Conservation (phyloP, 2,329 filamentous ascomycete genomes). For the Lecanicillium sp. region DNA sequence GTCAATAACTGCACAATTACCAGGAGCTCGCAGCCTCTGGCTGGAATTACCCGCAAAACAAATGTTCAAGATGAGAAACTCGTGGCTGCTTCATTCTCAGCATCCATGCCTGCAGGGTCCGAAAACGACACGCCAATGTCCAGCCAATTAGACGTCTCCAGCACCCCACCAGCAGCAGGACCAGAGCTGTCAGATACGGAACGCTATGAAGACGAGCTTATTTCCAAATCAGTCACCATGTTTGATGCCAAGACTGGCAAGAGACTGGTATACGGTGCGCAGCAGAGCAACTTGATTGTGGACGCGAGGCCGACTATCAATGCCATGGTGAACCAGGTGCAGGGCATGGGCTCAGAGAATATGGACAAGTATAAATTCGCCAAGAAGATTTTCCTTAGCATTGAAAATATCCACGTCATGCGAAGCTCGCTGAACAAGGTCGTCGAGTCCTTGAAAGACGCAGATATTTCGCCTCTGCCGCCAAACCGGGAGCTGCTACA, state of each 20-base stretch:
- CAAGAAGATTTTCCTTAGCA: constrained; percentile 85
- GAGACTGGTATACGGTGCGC: constrained; percentile 75
- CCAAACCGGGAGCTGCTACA: constrained; percentile 74
- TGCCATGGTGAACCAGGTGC: constrained; percentile 86
- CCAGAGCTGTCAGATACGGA: constrained; percentile 55
- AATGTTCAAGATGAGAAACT: constrained; percentile 95
- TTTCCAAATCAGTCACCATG: constrained; percentile 31
- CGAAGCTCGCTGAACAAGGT: constrained; percentile 81
- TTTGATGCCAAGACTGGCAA: constrained; percentile 54
- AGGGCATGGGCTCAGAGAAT: constrained; percentile 90
- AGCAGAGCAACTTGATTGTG: constrained; percentile 90
- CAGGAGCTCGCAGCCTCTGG: constrained; percentile 83
- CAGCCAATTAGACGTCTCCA: constrained; percentile 44
- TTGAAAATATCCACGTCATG: constrained; percentile 99
- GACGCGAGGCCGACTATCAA: constrained; percentile 93
- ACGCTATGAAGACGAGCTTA: constrained; percentile 60
- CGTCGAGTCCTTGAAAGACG: constrained; percentile 84
- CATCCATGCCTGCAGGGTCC: constrained; percentile 23
- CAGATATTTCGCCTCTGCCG: constrained; percentile 74
- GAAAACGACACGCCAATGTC: constrained; percentile 25
- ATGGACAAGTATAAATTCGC: constrained; percentile 96
- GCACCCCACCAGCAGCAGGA: constrained; percentile 26
- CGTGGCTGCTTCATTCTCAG: constrained; percentile 78
- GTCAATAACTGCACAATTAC: constrained; percentile 97
- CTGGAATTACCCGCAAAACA: constrained; percentile 77